These are phyloP conservation scores for Pascua guehoae DNA, from an alignment of 1,284 basidiomycete species.

Conservation along the genomic window DNA sequence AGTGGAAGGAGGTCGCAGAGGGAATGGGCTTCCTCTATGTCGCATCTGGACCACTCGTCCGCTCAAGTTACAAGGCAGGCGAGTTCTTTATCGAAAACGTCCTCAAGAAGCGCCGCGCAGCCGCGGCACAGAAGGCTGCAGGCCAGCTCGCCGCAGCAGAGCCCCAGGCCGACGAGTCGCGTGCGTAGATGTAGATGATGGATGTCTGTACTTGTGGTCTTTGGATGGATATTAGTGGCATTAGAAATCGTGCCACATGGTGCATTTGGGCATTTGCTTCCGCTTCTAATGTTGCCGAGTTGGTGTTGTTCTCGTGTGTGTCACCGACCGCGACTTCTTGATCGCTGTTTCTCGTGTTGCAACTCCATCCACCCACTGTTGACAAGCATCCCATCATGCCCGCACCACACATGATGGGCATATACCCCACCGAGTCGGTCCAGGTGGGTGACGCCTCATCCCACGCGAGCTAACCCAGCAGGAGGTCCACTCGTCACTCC, in stretches of 20 bases:
- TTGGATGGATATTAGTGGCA: background rate
- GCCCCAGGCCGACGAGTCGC: background rate
- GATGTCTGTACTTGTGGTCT: background rate
- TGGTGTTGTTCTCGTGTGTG: background rate
- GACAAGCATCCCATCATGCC: constrained; percentile 31
- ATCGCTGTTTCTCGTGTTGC: background rate
- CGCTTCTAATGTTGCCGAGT: background rate
- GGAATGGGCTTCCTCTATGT: constrained; percentile 96
- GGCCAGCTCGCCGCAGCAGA: constrained; percentile 27
- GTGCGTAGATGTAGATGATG: background rate
- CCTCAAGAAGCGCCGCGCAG: constrained; percentile 52
- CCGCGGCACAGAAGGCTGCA: constrained; percentile 36
- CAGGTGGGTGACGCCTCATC: constrained; percentile 22
- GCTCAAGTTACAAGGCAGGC: constrained; percentile 95
- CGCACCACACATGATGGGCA: constrained; percentile 37
- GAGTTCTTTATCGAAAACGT: constrained; percentile 92
- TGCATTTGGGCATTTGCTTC: no score
- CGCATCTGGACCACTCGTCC: constrained; percentile 90
- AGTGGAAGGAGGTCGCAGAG: constrained; percentile 86
- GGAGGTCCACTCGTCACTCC: constrained; percentile 89
- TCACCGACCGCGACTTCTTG: background rate
- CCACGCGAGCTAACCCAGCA: constrained; percentile 42
- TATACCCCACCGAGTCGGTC: constrained; percentile 43
- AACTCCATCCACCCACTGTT: background rate
- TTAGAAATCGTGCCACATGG: background rate